Percentiles rank a stretch among this genome's conserved stretches.
phyloP scores from a whole-genome alignment of 306 rosid genomes.

The Senna tora region DNA sequence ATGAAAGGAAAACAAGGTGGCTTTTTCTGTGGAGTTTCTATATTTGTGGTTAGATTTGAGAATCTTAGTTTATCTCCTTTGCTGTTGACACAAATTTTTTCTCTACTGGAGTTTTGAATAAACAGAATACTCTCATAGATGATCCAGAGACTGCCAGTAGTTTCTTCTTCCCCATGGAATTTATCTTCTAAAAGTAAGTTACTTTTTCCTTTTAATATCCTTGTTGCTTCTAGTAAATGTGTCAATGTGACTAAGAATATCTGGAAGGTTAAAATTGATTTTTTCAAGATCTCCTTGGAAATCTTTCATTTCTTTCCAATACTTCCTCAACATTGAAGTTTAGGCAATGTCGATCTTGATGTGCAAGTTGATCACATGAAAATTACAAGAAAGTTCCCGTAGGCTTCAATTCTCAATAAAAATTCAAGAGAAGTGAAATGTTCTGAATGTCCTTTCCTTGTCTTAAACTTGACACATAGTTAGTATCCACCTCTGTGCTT shows the following conservation, averaged over 20 bases:
- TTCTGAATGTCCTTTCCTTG: neutral
- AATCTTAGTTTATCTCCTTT: neutral
- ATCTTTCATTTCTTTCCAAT: neutral
- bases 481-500: neutral
- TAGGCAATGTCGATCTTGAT: neutral
- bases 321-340: neutral
- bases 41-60: neutral
- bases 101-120: neutral
- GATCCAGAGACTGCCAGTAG: conserved; percentile 53
- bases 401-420: neutral
- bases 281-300: neutral
- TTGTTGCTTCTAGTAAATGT: neutral
- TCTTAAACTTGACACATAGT: neutral
- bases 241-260: neutral
- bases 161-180: conserved; percentile 51
- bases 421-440: neutral
- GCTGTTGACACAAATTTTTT: neutral
- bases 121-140: conserved; percentile 26
- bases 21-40: neutral
- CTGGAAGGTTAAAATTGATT: neutral
- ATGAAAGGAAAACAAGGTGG: neutral
- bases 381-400: neutral
- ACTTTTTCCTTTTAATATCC: conserved; percentile 16
- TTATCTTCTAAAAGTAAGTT: conserved; percentile 56
- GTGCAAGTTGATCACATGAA: neutral